Base-by-base conservation (phyloP, 352 stramenopile genomes). In the Pythium graminicola region DNA sequence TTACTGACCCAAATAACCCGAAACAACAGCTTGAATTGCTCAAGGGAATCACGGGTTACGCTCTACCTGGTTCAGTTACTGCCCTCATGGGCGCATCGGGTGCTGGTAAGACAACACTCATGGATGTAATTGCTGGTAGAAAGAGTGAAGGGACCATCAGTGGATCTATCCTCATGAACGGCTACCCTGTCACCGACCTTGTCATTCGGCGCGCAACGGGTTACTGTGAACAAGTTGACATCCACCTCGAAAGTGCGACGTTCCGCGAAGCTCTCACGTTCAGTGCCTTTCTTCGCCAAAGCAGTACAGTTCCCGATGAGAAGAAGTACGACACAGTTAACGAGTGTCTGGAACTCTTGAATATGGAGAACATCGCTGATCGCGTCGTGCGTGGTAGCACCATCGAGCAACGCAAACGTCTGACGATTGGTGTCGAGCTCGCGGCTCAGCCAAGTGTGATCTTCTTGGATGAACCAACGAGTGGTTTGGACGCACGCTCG, bases 191-290 rank as follows among this genome's bases (percentile, higher is more conserved):
- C 1, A 61, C 50, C 4, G 51, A 62, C 19, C 35, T 67, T 16
- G 58, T 43, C 3, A 70, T 73, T 26, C 47, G 62, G 7, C 46
- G 63, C 1, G 26, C 33, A 26, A 62, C 63, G 23, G 63, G 58
- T 1, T 71, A 68, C 45, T 71, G 63, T 39, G 63, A 71, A 31
- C 63, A 71, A 51, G 57, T 57, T 45, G 63, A 71, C 36, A 20
- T 66, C 4, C 64, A 71, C 32, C 67, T 76, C 13, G 69, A 86
- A 32, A 93, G 81, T 7, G 66, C 77, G 6, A 97, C 88, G 9
- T 83, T 86, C 23, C 65, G 83, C 16, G 86, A 97, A 59, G 73
- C 81, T 10, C 82, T 96, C 23, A 54, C 60, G 16, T 97, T 97
- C 57, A 87, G 72, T 41, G 86, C 88, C 2, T 81, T 78, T 36